Base-by-base conservation (phyloP, 441 rosid species). In the Erodium texanum region DNA sequence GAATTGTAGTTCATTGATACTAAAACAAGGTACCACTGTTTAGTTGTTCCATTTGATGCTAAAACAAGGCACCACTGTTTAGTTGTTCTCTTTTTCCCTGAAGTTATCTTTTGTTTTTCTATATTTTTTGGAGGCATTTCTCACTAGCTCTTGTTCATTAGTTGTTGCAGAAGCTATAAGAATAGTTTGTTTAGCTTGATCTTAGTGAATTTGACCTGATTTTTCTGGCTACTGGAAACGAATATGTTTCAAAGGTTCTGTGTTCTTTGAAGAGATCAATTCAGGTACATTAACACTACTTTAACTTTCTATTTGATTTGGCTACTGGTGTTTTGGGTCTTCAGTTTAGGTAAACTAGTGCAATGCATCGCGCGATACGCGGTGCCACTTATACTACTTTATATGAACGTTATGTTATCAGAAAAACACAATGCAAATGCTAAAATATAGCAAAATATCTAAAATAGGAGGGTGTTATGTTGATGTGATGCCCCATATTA, bases 141-240 rank as follows among this genome's bases (percentile, higher is more conserved):
- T 41, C 12, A 41, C 12, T 41, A 41, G 45, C 9, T 38, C 45
- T 38, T 45, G 61, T 54, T 54, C 61, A 9, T 66, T 62, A 24
- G 14, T 79, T 8, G 14, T 70, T 41, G 80, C 83, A 88, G 93
- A 76, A 88, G 84, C 82, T 88, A 84, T 69, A 88, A 84, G 77
- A 88, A 82, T 77, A 90, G 93, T 70, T 88, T 82, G 90, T 86
- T 3, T 88, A 90, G 93, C 89, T 86, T 67, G 93, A 88, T 70
- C 81, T 88, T n/a, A 71, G 81, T 41, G 89, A 81, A 72, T 87
- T 86, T 70, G 93, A 88, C 62, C 68, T 86, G 36, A 86, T 88
- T 72, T 72, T 82, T 75, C 93, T 90, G 0, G n/a, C n/a, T n/a
- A n/a, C 86, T 77, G 87, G 89, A 66, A 87, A 79, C 79, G 93